Conservation (phyloP, 257 asterid genomes). For the Thymus quinquecostatus region DNA sequence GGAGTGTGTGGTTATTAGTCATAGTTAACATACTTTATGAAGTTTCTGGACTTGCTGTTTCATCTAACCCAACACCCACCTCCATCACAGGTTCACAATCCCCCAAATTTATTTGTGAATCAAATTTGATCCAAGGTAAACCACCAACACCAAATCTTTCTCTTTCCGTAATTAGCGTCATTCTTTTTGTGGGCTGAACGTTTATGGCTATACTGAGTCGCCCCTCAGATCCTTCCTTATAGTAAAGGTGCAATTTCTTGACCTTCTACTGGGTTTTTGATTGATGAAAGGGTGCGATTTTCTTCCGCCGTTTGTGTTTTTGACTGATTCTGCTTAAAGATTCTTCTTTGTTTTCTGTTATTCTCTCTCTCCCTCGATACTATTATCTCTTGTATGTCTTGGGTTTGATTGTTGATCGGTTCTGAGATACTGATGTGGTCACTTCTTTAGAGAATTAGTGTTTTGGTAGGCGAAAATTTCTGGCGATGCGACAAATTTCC, state of each 20-base stretch:
- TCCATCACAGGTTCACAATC: not conserved
- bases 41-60: conserved; percentile 38
- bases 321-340: conserved; percentile 5
- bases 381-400: not conserved
- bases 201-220: not conserved
- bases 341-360: not conserved
- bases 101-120: conserved; percentile 31
- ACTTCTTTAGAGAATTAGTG: conserved; percentile 1
- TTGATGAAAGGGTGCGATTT: conserved; percentile 10
- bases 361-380: not conserved
- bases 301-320: conserved; percentile 1
- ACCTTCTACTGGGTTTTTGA: not conserved
- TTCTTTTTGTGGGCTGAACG: not conserved
- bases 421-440: not conserved
- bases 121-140: conserved; percentile 27
- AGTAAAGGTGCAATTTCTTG: conserved; percentile 25
- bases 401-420: conserved; percentile 16
- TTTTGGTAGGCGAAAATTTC: not conserved
- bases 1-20: too few relatives aligned
- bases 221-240: conserved; percentile 9
- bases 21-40: not conserved
- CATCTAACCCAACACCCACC: conserved; percentile 34
- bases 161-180: not conserved
- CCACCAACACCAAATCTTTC: conserved; percentile 13
- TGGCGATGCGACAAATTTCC: not conserved